These are phyloP conservation scores for Magnaporthiopsis incrustans DNA, from an alignment of 2,329 filamentous ascomycete genomes.

Conservation along the genomic window DNA sequence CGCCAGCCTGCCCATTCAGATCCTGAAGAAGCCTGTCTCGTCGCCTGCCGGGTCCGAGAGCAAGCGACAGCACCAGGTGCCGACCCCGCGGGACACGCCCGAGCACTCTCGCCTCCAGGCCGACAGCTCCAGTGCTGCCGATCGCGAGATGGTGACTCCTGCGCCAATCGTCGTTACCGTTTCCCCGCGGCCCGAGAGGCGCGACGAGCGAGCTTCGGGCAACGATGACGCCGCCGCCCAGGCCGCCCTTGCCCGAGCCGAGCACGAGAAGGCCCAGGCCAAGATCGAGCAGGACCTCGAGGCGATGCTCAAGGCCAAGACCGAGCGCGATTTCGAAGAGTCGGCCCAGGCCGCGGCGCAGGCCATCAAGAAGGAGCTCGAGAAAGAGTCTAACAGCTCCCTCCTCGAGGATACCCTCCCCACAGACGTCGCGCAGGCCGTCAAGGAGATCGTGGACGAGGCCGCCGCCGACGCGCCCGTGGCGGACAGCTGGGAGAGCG, in stretches of 20 bases:
- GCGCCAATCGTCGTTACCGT: slow-evolving; percentile 4
- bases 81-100: slow-evolving; percentile 36
- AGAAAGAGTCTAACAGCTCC: slow-evolving; percentile 43
- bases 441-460: slow-evolving; percentile 44
- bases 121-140: slow-evolving; percentile 20
- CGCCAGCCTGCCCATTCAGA: slow-evolving; percentile 32
- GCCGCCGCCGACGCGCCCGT: slow-evolving; percentile 51
- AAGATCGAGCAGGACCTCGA: slow-evolving; percentile 41
- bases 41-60: slow-evolving; percentile 32
- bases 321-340: slow-evolving; percentile 45
- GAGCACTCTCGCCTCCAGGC: slow-evolving; percentile 27
- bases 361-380: slow-evolving; percentile 44
- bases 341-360: slow-evolving; percentile 37
- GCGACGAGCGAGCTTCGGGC: slow-evolving; percentile 48
- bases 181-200: slow-evolving; percentile 10
- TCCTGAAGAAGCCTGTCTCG: slow-evolving; percentile 41
- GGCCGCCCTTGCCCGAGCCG: slow-evolving; percentile 53
- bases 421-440: slow-evolving; percentile 42
- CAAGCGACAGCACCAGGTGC: slow-evolving; percentile 31
- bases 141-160: slow-evolving; percentile 8
- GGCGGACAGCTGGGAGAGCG: slow-evolving; percentile 88
- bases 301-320: slow-evolving; percentile 40
- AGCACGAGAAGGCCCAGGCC: slow-evolving; percentile 39
- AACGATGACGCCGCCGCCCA: slow-evolving; percentile 43
- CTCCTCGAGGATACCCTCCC: slow-evolving; percentile 45